Evolutionary conservation across 176 grass and related monocot genomes (phyloP).

Genomic region (Panicum miliaceum): DNA sequence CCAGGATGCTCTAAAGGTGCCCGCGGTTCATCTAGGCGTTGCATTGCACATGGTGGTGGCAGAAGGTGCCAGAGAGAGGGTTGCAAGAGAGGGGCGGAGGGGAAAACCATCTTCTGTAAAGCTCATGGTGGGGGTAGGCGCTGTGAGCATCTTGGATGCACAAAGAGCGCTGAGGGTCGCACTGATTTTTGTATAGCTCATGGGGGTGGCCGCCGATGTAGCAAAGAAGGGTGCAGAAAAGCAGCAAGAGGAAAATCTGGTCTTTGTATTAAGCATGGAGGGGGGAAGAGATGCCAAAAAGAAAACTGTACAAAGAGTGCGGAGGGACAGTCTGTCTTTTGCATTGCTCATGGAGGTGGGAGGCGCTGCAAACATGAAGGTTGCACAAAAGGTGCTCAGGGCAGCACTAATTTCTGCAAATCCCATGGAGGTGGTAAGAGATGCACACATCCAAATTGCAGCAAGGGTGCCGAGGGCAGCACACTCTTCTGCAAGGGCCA

Average conservation of each 20-base stretch:
- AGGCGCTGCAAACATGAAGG: conserved; percentile 53
- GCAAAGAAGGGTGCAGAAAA: conserved; percentile 46
- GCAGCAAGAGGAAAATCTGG: conserved; percentile 67
- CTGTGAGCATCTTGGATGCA: conserved; percentile 58
- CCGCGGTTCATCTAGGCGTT: conserved; percentile 68
- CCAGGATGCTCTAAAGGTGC: conserved; percentile 72
- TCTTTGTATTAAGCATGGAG: conserved; percentile 64
- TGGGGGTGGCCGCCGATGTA: conserved; percentile 60
- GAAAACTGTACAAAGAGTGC: conserved; percentile 61
- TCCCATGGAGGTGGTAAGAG: conserved; percentile 69
- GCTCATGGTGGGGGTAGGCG: conserved; percentile 60
- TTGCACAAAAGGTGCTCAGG: conserved; percentile 61
- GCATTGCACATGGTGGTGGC: conserved; percentile 80
- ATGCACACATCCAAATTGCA: conserved; percentile 50
- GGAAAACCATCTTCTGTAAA: conserved; percentile 63
- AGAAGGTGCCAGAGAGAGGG: conserved; percentile 60
- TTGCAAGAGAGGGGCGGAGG: conserved; percentile 60
- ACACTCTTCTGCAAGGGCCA: conserved; percentile 58
- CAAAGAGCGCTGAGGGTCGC: conserved; percentile 59
- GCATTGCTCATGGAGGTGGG: conserved; percentile 67
- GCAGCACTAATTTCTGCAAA: conserved; percentile 62
- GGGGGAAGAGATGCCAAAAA: conserved; percentile 64
- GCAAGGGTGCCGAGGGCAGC: conserved; percentile 64
- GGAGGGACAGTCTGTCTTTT: conserved; percentile 61
- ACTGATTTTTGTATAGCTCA: conserved; percentile 64